A percentile compares a stretch with the other conserved stretches of the same genome.
phyloP scores from a whole-genome alignment of 2,329 filamentous ascomycete species.

The Leptodontidium sp. region DNA sequence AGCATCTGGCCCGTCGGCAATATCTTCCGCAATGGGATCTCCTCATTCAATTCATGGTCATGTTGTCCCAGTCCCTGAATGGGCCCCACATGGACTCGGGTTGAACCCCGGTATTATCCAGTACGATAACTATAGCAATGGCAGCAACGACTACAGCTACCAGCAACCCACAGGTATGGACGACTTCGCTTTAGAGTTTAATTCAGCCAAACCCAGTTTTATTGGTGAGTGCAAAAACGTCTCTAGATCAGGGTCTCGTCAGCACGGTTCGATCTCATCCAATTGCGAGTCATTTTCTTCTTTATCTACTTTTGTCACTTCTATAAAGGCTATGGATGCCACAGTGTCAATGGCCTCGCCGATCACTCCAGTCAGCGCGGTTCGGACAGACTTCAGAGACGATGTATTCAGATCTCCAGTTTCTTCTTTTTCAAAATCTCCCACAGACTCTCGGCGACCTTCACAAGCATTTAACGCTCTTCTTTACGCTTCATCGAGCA shows the following conservation, averaged over 20 bases:
- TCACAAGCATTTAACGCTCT: constrained; percentile 39
- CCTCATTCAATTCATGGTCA: constrained; percentile 46
- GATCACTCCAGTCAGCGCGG: constrained; percentile 41
- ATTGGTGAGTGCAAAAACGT: constrained; percentile 54
- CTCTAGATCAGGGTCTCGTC: constrained; percentile 48
- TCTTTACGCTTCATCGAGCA: constrained; percentile 37
- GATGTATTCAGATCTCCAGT: constrained; percentile 48
- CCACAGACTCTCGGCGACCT: constrained; percentile 41
- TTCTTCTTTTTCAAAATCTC: constrained; percentile 47
- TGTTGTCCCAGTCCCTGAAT: constrained; percentile 42
- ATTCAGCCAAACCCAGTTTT: constrained; percentile 51
- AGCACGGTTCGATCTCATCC: constrained; percentile 41
- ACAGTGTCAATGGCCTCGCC: constrained; percentile 42
- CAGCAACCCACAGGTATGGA: constrained; percentile 46
- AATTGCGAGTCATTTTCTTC: constrained; percentile 41
- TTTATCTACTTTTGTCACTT: constrained; percentile 40
- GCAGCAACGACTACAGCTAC: constrained; percentile 45
- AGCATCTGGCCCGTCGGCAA: constrained; percentile 44
- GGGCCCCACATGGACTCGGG: constrained; percentile 42
- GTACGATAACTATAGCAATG: constrained; percentile 41
- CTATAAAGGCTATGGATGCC: constrained; percentile 38
- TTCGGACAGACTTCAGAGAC: constrained; percentile 35
- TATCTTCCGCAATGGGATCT: constrained; percentile 46
- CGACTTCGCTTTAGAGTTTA: constrained; percentile 49
- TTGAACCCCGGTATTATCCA: constrained; percentile 45